Percentiles rank a stretch among this genome's conserved stretches.
These are phyloP conservation scores for Leucocoprinus sp. DNA, from an alignment of 768 basidiomycete species.

Conservation along the genomic window DNA sequence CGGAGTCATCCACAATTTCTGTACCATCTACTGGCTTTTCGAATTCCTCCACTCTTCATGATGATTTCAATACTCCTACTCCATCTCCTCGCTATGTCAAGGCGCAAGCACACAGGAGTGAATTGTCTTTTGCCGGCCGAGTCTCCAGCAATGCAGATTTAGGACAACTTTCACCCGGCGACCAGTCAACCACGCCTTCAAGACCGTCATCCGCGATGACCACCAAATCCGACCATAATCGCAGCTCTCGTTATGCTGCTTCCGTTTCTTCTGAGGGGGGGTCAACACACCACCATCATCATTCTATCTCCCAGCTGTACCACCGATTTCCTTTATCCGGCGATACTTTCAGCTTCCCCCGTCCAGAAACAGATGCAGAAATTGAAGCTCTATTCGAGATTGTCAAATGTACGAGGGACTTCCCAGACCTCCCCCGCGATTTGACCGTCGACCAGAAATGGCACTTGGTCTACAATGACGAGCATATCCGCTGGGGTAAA, in stretches of 20 bases:
- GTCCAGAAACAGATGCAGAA: constrained; percentile 68
- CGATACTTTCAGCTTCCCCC: constrained; percentile 62
- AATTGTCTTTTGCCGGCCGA: constrained; percentile 40
- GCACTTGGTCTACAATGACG: constrained; percentile 79
- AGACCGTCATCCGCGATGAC: constrained; percentile 47
- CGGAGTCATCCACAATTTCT: constrained; percentile 44
- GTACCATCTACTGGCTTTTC: constrained; percentile 29
- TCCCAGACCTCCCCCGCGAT: constrained; percentile 58
- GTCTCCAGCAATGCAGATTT: constrained; percentile 50
- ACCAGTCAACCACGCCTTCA: constrained; percentile 27
- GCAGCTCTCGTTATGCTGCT: constrained; percentile 55
- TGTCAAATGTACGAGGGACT: constrained; percentile 61
- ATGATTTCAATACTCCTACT: constrained; percentile 35
- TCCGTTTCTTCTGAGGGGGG: constrained; percentile 41
- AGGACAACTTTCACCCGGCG: constrained; percentile 25
- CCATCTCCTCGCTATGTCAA: constrained; percentile 17
- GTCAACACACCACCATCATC: constrained; percentile 24
- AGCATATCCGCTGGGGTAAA: constrained; percentile 71
- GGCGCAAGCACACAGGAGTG: constrained; percentile 42
- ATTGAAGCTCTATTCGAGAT: constrained; percentile 77
- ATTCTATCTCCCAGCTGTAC: constrained; percentile 45
- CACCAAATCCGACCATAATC: constrained; percentile 47
- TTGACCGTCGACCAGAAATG: constrained; percentile 83
- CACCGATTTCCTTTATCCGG: constrained; percentile 34
- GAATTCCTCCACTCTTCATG: constrained; percentile 54